Evolutionary conservation across 805 yeast genomes (phyloP).

Genomic region (Candida verbasci): DNA sequence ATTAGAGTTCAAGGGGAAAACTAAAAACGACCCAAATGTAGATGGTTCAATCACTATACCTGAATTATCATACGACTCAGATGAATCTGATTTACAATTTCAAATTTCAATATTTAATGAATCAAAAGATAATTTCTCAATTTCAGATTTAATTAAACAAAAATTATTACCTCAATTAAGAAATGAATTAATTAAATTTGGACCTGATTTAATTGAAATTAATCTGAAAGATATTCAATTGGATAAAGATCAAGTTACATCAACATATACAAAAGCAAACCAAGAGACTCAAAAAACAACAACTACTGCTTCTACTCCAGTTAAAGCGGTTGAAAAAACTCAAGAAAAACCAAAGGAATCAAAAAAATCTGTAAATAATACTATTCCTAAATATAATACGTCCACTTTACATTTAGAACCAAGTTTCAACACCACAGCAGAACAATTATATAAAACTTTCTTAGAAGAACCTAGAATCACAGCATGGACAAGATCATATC

Average conservation of each 20-base stretch:
- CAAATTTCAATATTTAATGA: slow-evolving; percentile 64
- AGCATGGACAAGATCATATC: slow-evolving; percentile 87
- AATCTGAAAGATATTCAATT: slow-evolving; percentile 90
- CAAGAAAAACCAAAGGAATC: slow-evolving; percentile 5
- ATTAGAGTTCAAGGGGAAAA: slow-evolving; percentile 50
- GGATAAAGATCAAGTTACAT: slow-evolving; percentile 40
- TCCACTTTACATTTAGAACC: slow-evolving; percentile 74
- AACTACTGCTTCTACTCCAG: slow-evolving; percentile 7
- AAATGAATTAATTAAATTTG: slow-evolving; percentile 57
- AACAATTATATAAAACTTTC: slow-evolving; percentile 75
- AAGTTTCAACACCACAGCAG: slow-evolving; percentile 81
- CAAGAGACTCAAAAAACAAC: no score
- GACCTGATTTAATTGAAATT: slow-evolving; percentile 65
- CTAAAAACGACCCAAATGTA: slow-evolving; percentile 32
- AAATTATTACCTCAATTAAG: slow-evolving; percentile 70
- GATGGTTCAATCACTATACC: slow-evolving; percentile 80
- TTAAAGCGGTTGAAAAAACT: not conserved
- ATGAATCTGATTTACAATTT: slow-evolving; percentile 80
- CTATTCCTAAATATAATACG: slow-evolving; percentile 69
- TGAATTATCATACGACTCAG: slow-evolving; percentile 91
- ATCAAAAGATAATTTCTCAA: slow-evolving; percentile 41
- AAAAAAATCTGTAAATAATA: slow-evolving; percentile 7
- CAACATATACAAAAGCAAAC: slow-evolving; percentile 44
- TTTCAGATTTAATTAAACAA: slow-evolving; percentile 46
- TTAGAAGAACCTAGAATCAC: slow-evolving; percentile 71